Percentiles rank a stretch among this genome's conserved stretches.
phyloP scores from a whole-genome alignment of 75 land plant genomes.

The Picea sitchensis region DNA sequence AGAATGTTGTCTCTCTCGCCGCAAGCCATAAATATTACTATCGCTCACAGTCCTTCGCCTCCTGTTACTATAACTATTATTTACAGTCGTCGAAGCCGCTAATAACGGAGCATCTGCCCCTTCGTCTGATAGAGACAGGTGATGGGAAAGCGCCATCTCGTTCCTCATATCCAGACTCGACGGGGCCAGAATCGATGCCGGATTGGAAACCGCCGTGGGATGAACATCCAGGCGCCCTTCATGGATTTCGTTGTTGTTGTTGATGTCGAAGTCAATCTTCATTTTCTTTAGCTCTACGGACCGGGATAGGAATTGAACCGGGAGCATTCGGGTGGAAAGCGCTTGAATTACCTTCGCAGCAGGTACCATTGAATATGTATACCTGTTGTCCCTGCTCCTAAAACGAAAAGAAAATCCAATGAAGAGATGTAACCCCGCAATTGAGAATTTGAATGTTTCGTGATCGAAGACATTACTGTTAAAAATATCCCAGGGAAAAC shows the following conservation, averaged over 20 bases:
- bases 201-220: background rate
- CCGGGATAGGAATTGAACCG: background rate
- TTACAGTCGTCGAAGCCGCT: background rate
- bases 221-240: no score
- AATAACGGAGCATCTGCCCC: background rate
- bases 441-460: no score
- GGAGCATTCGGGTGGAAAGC: background rate
- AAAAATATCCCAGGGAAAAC: no score
- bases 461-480: no score
- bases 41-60: constrained; percentile 12
- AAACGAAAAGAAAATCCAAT: no score
- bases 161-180: background rate
- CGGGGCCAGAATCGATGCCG: background rate
- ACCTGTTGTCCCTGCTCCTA: no score
- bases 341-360: background rate
- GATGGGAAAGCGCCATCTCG: background rate
- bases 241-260: background rate
- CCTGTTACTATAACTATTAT: background rate
- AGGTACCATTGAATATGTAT: background rate
- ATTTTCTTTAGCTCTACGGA: background rate
- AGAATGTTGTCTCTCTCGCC: constrained; percentile 18
- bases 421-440: no score
- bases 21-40: background rate
- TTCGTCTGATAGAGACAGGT: background rate
- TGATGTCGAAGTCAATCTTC: background rate